Conservation (phyloP, 495 filamentous ascomycete species). For the Neurospora hispaniola region DNA sequence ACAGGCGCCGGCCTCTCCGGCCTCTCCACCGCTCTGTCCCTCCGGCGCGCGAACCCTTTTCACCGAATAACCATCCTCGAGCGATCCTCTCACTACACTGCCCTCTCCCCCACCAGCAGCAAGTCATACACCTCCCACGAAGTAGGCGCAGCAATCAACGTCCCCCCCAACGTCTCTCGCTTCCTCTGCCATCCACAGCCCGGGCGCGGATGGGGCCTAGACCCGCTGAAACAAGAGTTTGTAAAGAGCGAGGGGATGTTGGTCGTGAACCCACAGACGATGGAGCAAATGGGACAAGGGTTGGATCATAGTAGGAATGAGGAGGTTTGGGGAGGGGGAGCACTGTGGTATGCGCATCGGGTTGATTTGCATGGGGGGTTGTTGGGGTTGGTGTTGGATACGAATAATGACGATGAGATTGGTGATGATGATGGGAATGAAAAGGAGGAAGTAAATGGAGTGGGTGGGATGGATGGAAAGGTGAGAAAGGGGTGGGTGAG, state of each 20-base stretch:
- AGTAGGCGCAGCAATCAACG: slow-evolving; percentile 44
- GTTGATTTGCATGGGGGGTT: slow-evolving; percentile 33
- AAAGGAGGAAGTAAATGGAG: background rate
- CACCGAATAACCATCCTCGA: slow-evolving; percentile 48
- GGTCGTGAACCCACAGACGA: background rate
- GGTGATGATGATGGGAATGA: background rate
- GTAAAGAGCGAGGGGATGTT: slow-evolving; percentile 5
- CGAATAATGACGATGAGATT: background rate
- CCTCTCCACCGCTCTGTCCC: slow-evolving; percentile 43
- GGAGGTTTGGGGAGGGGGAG: slow-evolving; percentile 1
- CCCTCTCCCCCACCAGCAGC: background rate
- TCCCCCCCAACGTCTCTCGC: slow-evolving; percentile 43
- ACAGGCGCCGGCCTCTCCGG: slow-evolving; percentile 51
- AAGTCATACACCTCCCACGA: slow-evolving; percentile 19
- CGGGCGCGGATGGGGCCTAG: slow-evolving; percentile 22
- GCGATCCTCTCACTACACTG: slow-evolving; percentile 30
- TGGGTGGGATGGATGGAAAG: background rate
- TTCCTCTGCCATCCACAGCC: slow-evolving; percentile 20
- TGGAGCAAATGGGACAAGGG: slow-evolving; percentile 4
- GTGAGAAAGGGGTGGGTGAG: slow-evolving; percentile 9
- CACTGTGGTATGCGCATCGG: slow-evolving; percentile 9
- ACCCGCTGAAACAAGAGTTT: slow-evolving; percentile 8
- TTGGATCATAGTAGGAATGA: slow-evolving; percentile 4
- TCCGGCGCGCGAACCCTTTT: slow-evolving; percentile 32
- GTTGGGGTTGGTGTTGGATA: slow-evolving; percentile 22